Base-by-base conservation (phyloP, 352 stramenopile genomes). In the Phytophthora ohioensis region DNA sequence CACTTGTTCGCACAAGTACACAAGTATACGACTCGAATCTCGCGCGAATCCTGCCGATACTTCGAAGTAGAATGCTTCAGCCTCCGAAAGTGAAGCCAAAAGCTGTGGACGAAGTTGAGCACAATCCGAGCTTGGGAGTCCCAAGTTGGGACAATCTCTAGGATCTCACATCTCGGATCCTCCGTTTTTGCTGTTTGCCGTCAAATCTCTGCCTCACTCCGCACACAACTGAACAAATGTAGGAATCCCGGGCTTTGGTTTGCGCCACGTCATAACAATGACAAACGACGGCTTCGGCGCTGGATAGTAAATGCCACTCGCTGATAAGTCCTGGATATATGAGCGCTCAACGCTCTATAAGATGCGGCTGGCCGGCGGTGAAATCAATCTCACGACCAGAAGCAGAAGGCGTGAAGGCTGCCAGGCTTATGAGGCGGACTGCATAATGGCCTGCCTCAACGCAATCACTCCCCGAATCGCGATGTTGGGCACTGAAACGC, bases 401-500 rank as follows among this genome's bases (percentile, higher is more conserved):
- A 67, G 48, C 59, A 67, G 39, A 42, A 67, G 58, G 31, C 30
- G 17, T 36, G n/a, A 41, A 39, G 27, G 36, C 13, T 45, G 27
- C 55, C 34, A 31, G 15, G 32, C 15, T 12, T 51, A 35, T 34
- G 13, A 15, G 15, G 5, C 13, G 6, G 49, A 13, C 45, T 35
- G 13, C 17, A 36, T 5, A 32, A 36, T 52, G 59, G 48, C 59
- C 48, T 54, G 48, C 9, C 59, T 67, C 59, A 58, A 60, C 47
- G 48, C 39, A 67, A 60, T 5, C 27, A 13, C 27, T 61, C 38
- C 49, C 60, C 49, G 17, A 68, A 56, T 68, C 60, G 39, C 41
- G 34, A 27, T 48, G 31, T 35, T 47, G 1, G 34, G 27, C 45
- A 4, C 57, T 60, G 59, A 62, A 62, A 67, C 34, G 43, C 17